phyloP scores from a whole-genome alignment of 2,329 filamentous ascomycete genomes.

The Aspergillus pseudoglaucus region DNA sequence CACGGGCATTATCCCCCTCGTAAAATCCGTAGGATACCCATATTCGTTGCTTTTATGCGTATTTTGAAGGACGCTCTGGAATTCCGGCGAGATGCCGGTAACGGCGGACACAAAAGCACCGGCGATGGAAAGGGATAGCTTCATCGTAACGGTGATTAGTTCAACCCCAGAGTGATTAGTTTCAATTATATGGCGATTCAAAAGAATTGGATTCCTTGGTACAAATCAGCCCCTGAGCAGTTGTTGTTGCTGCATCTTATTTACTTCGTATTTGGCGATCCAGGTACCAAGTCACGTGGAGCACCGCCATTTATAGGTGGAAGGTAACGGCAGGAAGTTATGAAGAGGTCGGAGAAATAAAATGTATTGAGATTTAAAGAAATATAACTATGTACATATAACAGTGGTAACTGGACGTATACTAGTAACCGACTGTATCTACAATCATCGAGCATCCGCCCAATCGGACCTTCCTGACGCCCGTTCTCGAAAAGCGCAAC shows the following conservation, averaged over 20 bases:
- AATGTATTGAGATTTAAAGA: too few species aligned
- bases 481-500: too few species aligned
- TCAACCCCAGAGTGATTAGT: neutral
- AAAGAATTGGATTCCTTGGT: neutral
- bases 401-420: too few species aligned
- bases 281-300: constrained; percentile 2
- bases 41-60: constrained; percentile 49
- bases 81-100: constrained; percentile 34
- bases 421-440: too few species aligned
- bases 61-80: constrained; percentile 52
- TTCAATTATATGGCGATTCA: neutral
- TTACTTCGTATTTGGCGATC: neutral
- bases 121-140: constrained; percentile 5
- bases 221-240: neutral
- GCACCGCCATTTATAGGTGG: too few species aligned
- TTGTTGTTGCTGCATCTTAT: neutral
- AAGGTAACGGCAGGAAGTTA: too few species aligned
- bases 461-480: too few species aligned
- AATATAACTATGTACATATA: too few species aligned
- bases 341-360: too few species aligned
- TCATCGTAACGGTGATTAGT: neutral
- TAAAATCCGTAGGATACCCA: constrained; percentile 56
- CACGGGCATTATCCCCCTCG: constrained; percentile 53
- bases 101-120: constrained; percentile 20
- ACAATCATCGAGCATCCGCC: too few species aligned